Percentiles rank a stretch among this genome's conserved stretches.
These are phyloP conservation scores for Fusarium sp. DNA, from an alignment of 2,329 filamentous ascomycete species.

Conservation along the genomic window DNA sequence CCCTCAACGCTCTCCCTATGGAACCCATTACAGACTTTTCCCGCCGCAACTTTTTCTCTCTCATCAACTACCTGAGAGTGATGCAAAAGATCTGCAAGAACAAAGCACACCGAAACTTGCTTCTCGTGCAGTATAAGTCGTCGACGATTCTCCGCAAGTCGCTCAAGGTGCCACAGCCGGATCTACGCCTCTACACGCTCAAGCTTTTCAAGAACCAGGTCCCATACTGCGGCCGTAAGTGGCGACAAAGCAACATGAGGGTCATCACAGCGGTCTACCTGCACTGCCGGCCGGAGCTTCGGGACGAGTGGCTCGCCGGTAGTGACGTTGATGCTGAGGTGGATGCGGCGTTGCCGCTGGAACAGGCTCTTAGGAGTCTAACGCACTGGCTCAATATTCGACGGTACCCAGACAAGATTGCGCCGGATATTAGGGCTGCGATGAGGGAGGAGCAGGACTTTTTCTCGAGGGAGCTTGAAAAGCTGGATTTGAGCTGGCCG, in stretches of 20 bases:
- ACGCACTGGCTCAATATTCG: conserved; percentile 96
- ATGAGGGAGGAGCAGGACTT: conserved; percentile 82
- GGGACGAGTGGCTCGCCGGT: conserved; percentile 94
- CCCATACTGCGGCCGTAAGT: conserved; percentile 97
- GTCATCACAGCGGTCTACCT: conserved; percentile 98
- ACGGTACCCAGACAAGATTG: conserved; percentile 83
- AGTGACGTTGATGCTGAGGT: conserved; percentile 94
- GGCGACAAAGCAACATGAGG: conserved; percentile 98
- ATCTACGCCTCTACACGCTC: conserved; percentile 91
- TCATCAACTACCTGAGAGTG: conserved; percentile 94
- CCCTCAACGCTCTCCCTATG: conserved; percentile 75
- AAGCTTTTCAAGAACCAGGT: conserved; percentile 99
- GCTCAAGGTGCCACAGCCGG: conserved; percentile 88
- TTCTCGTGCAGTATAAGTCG: conserved; percentile 96
- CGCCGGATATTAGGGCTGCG: conserved; percentile 65
- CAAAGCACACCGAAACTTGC: conserved; percentile 93
- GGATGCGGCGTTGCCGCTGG: conserved; percentile 89
- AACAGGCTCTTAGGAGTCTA: conserved; percentile 88
- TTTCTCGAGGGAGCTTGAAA: conserved; percentile 82
- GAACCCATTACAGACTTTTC: conserved; percentile 90
- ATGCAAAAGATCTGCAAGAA: conserved; percentile 98
- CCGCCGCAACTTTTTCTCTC: conserved; percentile 93
- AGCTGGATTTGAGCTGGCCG: conserved; percentile 68
- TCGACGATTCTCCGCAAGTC: conserved; percentile 92
- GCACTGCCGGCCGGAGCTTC: conserved; percentile 89